Evolutionary conservation across 257 asterid species (phyloP), one percentile per base, ranked within the genome.

Genomic region (Marsdenia floribunda): DNA sequence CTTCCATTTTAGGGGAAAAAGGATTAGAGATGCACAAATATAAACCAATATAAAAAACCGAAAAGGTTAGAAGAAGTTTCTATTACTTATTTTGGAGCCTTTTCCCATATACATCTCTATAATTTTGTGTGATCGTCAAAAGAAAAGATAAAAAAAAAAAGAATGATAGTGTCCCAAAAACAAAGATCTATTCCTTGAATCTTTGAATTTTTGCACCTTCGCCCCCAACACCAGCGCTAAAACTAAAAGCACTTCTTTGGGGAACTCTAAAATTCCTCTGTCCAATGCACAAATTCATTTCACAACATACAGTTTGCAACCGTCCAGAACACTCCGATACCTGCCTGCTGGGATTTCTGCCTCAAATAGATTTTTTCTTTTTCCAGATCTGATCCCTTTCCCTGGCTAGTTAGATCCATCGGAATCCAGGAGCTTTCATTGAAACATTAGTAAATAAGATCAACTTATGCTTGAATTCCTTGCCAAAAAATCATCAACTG

Each of bases 401-500:
- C 53, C n/a, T 15, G 33, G 55, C 58, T 58, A 5, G 73, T 60
- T 38, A 60, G 55, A 33, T 3, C 49, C 47, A 7, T 42, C 24
- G 52, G 22, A 6, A 60, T 10, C 19, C 40, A 14, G 26, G 71
- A 40, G 9, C 55, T 67, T 24, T 22, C 3, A 2, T n/a, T 10
- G 6, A 64, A 21, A 5, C 24, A 3, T 5, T 46, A 52, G 9
- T 67, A 0, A 15, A 22, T 9, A n/a, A 9, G 46, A 71, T 13
- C 22, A 49, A 11, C 55, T 81, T 88, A 83, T 7, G 82, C 81
- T 38, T 78, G 86, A 86, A 85, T 83, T 85, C 79, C 96, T 88
- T 4, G 99, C 86, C 77, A 87, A 81, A 80, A 95, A 95, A 82
- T 95, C 97, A 72, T 90, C 84, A 46, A 90, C 98, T 29, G 98